phyloP scores from a whole-genome alignment of 768 basidiomycete species.

The Harrya chromipes region DNA sequence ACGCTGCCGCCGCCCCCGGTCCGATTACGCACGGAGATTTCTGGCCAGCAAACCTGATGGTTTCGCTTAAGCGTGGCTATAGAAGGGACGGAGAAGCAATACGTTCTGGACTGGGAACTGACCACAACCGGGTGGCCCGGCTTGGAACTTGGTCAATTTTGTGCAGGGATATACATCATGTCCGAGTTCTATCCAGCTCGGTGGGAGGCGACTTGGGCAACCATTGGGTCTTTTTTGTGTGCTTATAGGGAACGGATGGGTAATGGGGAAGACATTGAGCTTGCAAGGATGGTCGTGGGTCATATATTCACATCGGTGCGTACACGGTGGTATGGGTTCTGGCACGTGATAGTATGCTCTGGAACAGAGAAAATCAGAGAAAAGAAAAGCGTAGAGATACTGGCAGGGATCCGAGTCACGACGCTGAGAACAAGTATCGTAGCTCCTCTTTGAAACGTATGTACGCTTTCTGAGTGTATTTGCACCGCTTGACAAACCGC shows the following conservation, averaged over 20 bases:
- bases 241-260: conserved; percentile 37
- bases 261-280: conserved; percentile 19
- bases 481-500: too few relatives aligned
- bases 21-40: conserved; percentile 53
- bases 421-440: conserved; percentile 29
- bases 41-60: conserved; percentile 65
- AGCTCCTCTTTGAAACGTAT: conserved; percentile 8
- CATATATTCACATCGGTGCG: conserved; percentile 43
- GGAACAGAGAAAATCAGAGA: conserved; percentile 43
- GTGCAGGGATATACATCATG: too few relatives aligned
- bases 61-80: conserved; percentile 33
- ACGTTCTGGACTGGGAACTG: too few relatives aligned
- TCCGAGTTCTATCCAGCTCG: conserved; percentile 45
- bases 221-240: conserved; percentile 44
- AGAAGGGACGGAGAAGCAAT: conserved; percentile 37
- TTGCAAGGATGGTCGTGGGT: conserved; percentile 36
- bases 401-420: conserved; percentile 20
- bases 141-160: conserved; percentile 65
- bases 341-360: conserved; percentile 45
- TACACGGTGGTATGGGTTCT: conserved; percentile 53
- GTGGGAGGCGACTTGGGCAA: conserved; percentile 31
- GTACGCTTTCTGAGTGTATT: too few relatives aligned
- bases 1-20: conserved; percentile 25
- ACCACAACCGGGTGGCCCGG: too few relatives aligned
- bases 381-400: conserved; percentile 46